A percentile compares a stretch with the other conserved stretches of the same genome.
These are phyloP conservation scores for Metschnikowia continentalis DNA, from an alignment of 805 yeast genomes.

Conservation along the genomic window DNA sequence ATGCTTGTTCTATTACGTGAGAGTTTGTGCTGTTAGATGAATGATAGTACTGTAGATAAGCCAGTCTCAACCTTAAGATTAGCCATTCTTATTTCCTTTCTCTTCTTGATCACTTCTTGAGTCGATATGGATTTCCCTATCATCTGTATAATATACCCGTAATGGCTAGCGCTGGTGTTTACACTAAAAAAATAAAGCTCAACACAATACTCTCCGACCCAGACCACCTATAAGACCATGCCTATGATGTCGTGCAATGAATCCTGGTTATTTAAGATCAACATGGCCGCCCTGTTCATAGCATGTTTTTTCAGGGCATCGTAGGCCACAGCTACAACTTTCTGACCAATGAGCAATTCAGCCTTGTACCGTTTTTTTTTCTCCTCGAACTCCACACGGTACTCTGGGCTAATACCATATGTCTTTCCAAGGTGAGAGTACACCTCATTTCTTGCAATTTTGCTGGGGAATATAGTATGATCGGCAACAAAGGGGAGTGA, in stretches of 20 bases:
- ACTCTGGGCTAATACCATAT: conserved; percentile 34
- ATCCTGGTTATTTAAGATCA: conserved; percentile 26
- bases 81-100: too few species aligned
- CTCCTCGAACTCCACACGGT: conserved; percentile 21
- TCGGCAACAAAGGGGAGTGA: conserved; percentile 29
- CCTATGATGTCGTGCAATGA: conserved; percentile 15
- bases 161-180: not conserved
- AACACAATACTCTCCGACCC: not conserved
- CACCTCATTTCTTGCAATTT: conserved; percentile 34
- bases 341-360: conserved; percentile 28
- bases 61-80: too few species aligned
- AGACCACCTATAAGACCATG: conserved; percentile 3
- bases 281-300: conserved; percentile 38
- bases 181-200: not conserved
- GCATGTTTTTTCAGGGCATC: conserved; percentile 39
- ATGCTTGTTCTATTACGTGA: too few species aligned
- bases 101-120: too few species aligned
- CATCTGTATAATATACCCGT: not conserved
- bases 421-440: conserved; percentile 37
- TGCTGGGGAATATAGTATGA: conserved; percentile 25
- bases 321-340: conserved; percentile 27
- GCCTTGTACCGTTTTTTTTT: conserved; percentile 22
- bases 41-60: too few species aligned
- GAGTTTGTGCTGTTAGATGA: too few species aligned
- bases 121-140: too few species aligned